Percentiles rank a stretch among this genome's conserved stretches.
Evolutionary conservation across 2,329 filamentous ascomycete genomes (phyloP).

Genomic region (Thielaviopsis euricoi): DNA sequence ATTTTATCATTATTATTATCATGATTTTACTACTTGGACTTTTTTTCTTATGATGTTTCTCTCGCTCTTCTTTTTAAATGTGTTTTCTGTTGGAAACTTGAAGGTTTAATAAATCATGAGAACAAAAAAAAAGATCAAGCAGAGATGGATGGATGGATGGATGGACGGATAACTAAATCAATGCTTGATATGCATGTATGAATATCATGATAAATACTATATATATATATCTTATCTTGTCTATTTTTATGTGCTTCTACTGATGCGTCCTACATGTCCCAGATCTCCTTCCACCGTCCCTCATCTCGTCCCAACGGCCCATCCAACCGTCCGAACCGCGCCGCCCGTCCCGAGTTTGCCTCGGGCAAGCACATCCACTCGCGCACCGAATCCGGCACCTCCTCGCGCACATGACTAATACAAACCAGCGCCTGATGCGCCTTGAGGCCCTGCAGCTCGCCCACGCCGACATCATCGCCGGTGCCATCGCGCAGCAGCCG

Average conservation of each 20-base stretch:
- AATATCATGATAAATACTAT: not conserved
- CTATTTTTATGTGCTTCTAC: not conserved
- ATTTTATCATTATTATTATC: not conserved
- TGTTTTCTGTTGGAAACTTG: too few relatives aligned
- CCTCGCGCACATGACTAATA: slow-evolving; percentile 79
- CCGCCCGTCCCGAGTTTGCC: slow-evolving; percentile 41
- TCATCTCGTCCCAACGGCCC: slow-evolving; percentile 42
- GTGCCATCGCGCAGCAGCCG: slow-evolving; percentile 45
- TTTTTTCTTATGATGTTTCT: not conserved
- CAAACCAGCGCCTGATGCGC: slow-evolving; percentile 70
- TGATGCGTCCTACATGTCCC: slow-evolving; percentile 26
- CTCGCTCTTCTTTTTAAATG: not conserved
- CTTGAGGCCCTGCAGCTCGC: slow-evolving; percentile 42
- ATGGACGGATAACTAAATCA: too few relatives aligned
- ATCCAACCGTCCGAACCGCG: slow-evolving; percentile 47
- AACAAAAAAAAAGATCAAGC: too few relatives aligned
- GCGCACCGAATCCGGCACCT: slow-evolving; percentile 68
- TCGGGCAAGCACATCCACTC: slow-evolving; percentile 81
- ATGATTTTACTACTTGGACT: not conserved
- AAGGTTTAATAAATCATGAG: too few relatives aligned
- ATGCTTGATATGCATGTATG: too few relatives aligned
- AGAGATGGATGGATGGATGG: too few relatives aligned
- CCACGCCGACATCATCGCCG: slow-evolving; percentile 15
- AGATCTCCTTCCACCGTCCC: slow-evolving; percentile 48
- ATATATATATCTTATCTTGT: not conserved